These are phyloP conservation scores for Ophiostoma sp. DNA, from an alignment of 2,329 filamentous ascomycete genomes.

Conservation along the genomic window DNA sequence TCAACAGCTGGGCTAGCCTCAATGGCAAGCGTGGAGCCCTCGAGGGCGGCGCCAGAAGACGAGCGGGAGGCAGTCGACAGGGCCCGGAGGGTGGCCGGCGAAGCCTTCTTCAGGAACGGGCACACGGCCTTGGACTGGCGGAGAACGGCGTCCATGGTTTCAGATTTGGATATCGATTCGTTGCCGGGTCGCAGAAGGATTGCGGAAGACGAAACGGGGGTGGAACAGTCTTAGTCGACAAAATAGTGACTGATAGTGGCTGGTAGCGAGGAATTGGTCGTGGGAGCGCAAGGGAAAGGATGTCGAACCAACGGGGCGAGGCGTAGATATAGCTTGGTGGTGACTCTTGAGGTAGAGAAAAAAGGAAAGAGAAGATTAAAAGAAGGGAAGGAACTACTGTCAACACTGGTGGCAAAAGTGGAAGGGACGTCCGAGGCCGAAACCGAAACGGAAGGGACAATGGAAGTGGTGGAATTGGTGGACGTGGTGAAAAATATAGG, in stretches of 20 bases:
- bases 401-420: background rate
- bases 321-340: constrained; percentile 4
- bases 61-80: constrained; percentile 69
- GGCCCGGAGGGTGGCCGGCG: constrained; percentile 82
- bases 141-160: constrained; percentile 80
- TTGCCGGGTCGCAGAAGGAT: background rate
- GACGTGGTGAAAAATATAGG: constrained; percentile 1
- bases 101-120: constrained; percentile 93
- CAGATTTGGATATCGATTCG: background rate
- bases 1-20: background rate
- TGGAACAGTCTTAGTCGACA: constrained; percentile 5
- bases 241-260: background rate
- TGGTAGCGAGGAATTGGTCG: background rate
- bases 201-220: background rate
- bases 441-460: background rate
- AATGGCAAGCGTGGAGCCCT: constrained; percentile 37
- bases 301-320: background rate
- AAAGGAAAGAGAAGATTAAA: constrained; percentile 2
- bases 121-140: constrained; percentile 96
- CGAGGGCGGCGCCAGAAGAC: constrained; percentile 32
- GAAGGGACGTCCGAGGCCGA: constrained; percentile 9
- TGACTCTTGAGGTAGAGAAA: constrained; percentile 2
- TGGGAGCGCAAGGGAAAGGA: background rate
- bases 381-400: background rate
- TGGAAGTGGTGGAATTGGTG: background rate